Evolutionary conservation across 257 asterid genomes (phyloP).

Genomic region (Misopates orontium): DNA sequence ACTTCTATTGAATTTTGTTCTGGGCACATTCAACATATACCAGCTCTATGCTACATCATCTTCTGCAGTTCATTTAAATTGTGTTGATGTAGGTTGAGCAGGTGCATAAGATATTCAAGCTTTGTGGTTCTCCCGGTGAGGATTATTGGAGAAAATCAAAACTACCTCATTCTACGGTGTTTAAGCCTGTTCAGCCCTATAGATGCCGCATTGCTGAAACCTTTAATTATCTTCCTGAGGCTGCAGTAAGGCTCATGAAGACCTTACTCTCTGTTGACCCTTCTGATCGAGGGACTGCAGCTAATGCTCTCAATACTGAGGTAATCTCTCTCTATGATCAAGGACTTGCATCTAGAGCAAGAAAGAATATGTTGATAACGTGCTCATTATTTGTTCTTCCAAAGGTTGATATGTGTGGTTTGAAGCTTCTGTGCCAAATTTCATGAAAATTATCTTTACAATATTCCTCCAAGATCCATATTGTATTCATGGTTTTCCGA

Average conservation of each 20-base stretch:
- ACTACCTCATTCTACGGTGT: slow-evolving; percentile 66
- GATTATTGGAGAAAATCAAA: slow-evolving; percentile 77
- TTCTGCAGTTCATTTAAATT: slow-evolving; percentile 9
- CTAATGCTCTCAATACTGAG: slow-evolving; percentile 68
- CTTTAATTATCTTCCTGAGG: slow-evolving; percentile 62
- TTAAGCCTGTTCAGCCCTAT: slow-evolving; percentile 71
- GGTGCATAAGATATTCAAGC: slow-evolving; percentile 83
- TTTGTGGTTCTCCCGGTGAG: slow-evolving; percentile 92
- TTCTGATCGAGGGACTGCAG: slow-evolving; percentile 68
- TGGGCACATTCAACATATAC: too few relatives aligned
- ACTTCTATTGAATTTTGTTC: too few relatives aligned
- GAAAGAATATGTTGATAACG: not conserved
- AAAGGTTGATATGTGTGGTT: not conserved
- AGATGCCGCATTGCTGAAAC: slow-evolving; percentile 66
- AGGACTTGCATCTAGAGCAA: not conserved
- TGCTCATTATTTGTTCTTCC: not conserved
- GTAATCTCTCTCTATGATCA: slow-evolving; percentile 33
- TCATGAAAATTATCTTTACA: not conserved
- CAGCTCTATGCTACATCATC: too few relatives aligned
- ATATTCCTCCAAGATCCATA: not conserved
- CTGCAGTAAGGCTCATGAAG: slow-evolving; percentile 69
- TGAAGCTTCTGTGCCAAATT: not conserved
- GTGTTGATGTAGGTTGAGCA: slow-evolving; percentile 72
- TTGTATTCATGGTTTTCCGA: too few relatives aligned
- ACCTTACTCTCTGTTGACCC: slow-evolving; percentile 83